Evolutionary conservation across 2,329 filamentous ascomycete genomes (phyloP).

Genomic region (Fusarium pseudonygamai): DNA sequence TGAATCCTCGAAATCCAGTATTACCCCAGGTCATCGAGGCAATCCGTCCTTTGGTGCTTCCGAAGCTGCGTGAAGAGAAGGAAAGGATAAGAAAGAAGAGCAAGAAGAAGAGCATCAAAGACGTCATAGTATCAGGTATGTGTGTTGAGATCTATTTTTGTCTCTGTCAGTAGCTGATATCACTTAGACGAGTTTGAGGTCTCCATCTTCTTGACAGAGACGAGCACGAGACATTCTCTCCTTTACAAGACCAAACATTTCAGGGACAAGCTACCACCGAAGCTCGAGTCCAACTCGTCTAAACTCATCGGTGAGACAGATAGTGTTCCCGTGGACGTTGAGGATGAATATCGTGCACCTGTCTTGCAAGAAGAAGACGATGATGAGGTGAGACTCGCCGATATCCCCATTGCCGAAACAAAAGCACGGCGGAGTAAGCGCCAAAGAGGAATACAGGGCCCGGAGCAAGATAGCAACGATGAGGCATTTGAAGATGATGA

Average conservation of each 20-base stretch:
- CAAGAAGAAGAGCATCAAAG: slow-evolving; percentile 85
- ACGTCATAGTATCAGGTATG: slow-evolving; percentile 82
- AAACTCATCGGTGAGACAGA: slow-evolving; percentile 68
- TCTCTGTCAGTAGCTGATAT: slow-evolving; percentile 23
- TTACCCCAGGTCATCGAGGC: slow-evolving; percentile 85
- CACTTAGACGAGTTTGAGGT: slow-evolving; percentile 90
- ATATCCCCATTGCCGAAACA: slow-evolving; percentile 47
- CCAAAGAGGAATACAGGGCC: slow-evolving; percentile 36
- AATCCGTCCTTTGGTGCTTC: slow-evolving; percentile 85
- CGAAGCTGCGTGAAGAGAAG: slow-evolving; percentile 89
- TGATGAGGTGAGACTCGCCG: slow-evolving; percentile 45
- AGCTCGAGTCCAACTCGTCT: slow-evolving; percentile 68
- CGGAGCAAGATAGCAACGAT: slow-evolving; percentile 47
- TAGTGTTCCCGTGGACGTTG: slow-evolving; percentile 63
- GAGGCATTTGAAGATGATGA: slow-evolving; percentile 49
- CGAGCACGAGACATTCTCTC: slow-evolving; percentile 83
- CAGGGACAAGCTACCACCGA: slow-evolving; percentile 63
- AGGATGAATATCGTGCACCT: slow-evolving; percentile 50
- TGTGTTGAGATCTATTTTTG: background rate
- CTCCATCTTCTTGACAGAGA: slow-evolving; percentile 90
- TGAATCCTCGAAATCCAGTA: slow-evolving; percentile 78
- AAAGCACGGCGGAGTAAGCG: slow-evolving; percentile 43
- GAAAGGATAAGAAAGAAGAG: slow-evolving; percentile 67
- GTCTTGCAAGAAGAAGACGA: slow-evolving; percentile 62
- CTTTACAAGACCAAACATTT: slow-evolving; percentile 87